A percentile compares a stretch with the other conserved stretches of the same genome.
These are phyloP conservation scores for Hortaea sp. DNA, from an alignment of 2,329 filamentous ascomycete species.

Conservation along the genomic window DNA sequence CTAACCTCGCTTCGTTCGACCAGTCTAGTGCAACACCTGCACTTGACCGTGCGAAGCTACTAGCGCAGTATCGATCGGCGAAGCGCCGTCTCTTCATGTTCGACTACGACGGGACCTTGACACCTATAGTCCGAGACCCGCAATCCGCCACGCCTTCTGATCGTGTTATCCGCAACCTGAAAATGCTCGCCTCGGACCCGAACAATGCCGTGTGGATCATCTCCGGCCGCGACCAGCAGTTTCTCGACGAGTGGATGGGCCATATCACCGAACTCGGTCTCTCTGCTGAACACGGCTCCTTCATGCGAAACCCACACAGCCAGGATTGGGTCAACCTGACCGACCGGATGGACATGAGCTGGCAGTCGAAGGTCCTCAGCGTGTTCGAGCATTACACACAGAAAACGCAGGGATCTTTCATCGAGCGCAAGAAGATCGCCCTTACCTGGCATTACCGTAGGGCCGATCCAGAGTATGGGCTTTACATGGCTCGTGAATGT, in stretches of 20 bases:
- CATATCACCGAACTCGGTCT: slow-evolving; percentile 83
- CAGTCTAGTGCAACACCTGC: slow-evolving; percentile 68
- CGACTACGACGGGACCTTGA: slow-evolving; percentile 95
- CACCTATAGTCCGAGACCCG: slow-evolving; percentile 87
- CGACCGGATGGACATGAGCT: slow-evolving; percentile 78
- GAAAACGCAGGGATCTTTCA: slow-evolving; percentile 79
- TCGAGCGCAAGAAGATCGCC: slow-evolving; percentile 88
- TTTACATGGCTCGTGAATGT: slow-evolving; percentile 70
- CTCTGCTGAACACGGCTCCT: slow-evolving; percentile 93
- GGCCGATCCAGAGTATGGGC: slow-evolving; percentile 75
- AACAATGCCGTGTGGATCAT: slow-evolving; percentile 96
- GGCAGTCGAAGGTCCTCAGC: slow-evolving; percentile 76
- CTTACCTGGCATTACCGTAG: slow-evolving; percentile 96
- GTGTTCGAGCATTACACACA: slow-evolving; percentile 86
- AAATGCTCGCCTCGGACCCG: slow-evolving; percentile 66
- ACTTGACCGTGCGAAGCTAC: slow-evolving; percentile 63
- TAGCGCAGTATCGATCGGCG: slow-evolving; percentile 64
- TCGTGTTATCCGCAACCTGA: slow-evolving; percentile 68
- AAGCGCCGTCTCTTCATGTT: slow-evolving; percentile 90
- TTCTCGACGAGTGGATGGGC: slow-evolving; percentile 84
- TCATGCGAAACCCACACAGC: slow-evolving; percentile 70
- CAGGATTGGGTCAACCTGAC: slow-evolving; percentile 82
- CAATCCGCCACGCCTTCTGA: slow-evolving; percentile 80
- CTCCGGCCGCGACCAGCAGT: slow-evolving; percentile 84
- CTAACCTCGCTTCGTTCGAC: slow-evolving; percentile 67